These are phyloP conservation scores for Aspergillus campestris DNA, from an alignment of 495 filamentous ascomycete species.

Conservation along the genomic window DNA sequence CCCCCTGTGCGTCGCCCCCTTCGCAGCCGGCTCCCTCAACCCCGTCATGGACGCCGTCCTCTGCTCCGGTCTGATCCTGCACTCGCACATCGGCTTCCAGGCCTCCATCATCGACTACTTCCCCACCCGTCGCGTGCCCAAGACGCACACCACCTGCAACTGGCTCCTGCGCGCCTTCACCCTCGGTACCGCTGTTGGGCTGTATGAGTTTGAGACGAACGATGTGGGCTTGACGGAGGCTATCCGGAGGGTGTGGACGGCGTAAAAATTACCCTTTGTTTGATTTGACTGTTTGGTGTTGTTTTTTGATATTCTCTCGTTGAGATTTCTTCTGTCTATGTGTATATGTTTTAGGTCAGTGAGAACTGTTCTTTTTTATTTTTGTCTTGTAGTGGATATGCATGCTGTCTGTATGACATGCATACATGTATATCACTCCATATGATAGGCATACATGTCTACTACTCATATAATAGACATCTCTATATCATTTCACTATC, in stretches of 20 bases:
- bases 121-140: constrained; percentile 61
- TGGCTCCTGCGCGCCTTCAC: constrained; percentile 78
- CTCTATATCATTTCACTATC: no score
- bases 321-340: constrained; percentile 13
- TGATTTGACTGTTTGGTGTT: constrained; percentile 16
- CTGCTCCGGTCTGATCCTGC: constrained; percentile 73
- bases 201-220: constrained; percentile 99
- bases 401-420: no score
- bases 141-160: constrained; percentile 49
- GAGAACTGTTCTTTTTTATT: constrained; percentile 26
- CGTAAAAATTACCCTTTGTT: constrained; percentile 35
- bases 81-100: constrained; percentile 92
- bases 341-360: constrained; percentile 35
- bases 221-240: constrained; percentile 91
- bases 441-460: no score
- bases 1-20: constrained; percentile 82
- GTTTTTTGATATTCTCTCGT: constrained; percentile 6
- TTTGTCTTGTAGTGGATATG: constrained; percentile 11
- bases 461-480: no score
- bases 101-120: constrained; percentile 86
- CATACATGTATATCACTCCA: no score
- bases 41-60: constrained; percentile 80
- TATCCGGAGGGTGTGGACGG: constrained; percentile 77
- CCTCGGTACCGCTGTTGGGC: constrained; percentile 69
- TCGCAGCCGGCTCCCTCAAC: constrained; percentile 84